A percentile compares a stretch with the other conserved stretches of the same genome.
Conservation (phyloP, 2,329 filamentous ascomycete species). For the Aspergillus fischeri region DNA sequence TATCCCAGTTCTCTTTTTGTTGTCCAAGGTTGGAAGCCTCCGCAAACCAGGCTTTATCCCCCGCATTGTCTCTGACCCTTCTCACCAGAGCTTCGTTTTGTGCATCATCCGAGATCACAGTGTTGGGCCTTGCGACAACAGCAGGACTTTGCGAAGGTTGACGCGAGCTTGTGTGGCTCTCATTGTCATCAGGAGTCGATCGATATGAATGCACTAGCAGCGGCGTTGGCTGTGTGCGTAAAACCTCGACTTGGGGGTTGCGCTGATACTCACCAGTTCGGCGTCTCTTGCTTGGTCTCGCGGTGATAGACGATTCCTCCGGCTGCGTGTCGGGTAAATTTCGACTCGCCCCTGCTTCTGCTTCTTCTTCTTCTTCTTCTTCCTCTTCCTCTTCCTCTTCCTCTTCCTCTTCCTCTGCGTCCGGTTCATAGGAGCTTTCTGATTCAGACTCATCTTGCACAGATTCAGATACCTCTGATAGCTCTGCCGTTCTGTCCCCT, state of each 20-base stretch:
- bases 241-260: not conserved
- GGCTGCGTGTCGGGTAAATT: not conserved
- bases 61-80: not conserved
- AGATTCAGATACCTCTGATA: not conserved
- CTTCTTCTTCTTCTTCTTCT: not conserved
- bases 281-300: not conserved
- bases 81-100: not conserved
- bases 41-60: slow-evolving; percentile 11
- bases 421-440: not conserved
- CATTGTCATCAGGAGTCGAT: not conserved
- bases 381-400: not conserved
- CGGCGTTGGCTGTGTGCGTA: not conserved
- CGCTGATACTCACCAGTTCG: not conserved
- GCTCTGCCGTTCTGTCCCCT: not conserved
- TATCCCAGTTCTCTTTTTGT: slow-evolving; percentile 21
- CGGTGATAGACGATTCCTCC: not conserved
- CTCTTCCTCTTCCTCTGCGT: not conserved
- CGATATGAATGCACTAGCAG: not conserved
- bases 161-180: not conserved
- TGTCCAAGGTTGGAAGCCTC: slow-evolving; percentile 15
- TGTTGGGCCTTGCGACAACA: not conserved
- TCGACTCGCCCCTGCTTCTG: not conserved
- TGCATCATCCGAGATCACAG: not conserved
- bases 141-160: not conserved
- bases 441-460: not conserved